Percentiles rank a stretch among this genome's conserved stretches.
These are phyloP conservation scores for Ceratobasidium sp. DNA, from an alignment of 1,284 basidiomycete genomes.

Conservation along the genomic window DNA sequence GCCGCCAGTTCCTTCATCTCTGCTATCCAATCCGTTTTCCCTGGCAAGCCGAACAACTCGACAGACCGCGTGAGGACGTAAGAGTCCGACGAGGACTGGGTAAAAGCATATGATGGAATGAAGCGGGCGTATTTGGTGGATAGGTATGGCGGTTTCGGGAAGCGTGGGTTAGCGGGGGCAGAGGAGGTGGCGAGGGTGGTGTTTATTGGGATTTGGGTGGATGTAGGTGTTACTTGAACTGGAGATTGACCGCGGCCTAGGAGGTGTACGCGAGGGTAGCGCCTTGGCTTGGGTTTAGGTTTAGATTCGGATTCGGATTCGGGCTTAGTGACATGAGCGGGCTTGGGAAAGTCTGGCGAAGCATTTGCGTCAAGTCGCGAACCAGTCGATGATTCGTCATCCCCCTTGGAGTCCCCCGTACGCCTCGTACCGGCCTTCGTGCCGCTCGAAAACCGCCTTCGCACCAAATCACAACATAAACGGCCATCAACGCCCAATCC, in stretches of 20 bases:
- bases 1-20: not conserved
- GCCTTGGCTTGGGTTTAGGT: not conserved
- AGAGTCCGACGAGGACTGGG: not conserved
- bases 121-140: not conserved
- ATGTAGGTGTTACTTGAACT: not conserved
- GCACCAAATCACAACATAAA: not conserved
- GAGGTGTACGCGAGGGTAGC: slow-evolving; percentile 2
- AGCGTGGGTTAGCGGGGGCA: not conserved
- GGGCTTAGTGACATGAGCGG: not conserved
- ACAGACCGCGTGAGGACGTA: slow-evolving; percentile 22
- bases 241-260: not conserved
- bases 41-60: slow-evolving; percentile 32
- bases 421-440: no score
- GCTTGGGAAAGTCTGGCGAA: not conserved
- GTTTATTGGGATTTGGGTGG: slow-evolving; percentile 5
- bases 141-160: slow-evolving; percentile 21
- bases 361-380: not conserved
- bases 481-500: not conserved
- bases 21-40: slow-evolving; percentile 1
- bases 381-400: not conserved
- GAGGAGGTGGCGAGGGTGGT: not conserved
- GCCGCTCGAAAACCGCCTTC: not conserved
- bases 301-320: not conserved
- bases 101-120: not conserved
- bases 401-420: not conserved